These are phyloP conservation scores for Novymonas esmeraldas DNA, from an alignment of 208 protist genomes.

Conservation along the genomic window DNA sequence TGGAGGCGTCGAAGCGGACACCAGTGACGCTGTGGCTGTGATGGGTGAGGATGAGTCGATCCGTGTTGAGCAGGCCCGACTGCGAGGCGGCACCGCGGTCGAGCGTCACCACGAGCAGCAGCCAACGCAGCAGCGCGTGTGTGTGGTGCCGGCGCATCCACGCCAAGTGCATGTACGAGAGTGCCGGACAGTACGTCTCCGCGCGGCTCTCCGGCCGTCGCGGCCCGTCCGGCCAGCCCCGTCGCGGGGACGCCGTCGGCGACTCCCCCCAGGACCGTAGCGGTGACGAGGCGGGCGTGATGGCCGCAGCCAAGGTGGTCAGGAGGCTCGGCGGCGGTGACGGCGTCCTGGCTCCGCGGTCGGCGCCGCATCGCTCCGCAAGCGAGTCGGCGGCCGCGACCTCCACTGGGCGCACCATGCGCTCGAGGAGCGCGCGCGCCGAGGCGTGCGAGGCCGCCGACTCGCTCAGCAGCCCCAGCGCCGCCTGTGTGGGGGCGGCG, in stretches of 20 bases:
- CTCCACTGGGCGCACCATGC: slow-evolving; percentile 16
- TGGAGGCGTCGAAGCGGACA: slow-evolving; percentile 74
- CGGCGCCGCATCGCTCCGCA: background rate
- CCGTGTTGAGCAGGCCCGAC: slow-evolving; percentile 28
- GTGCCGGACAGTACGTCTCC: slow-evolving; percentile 27
- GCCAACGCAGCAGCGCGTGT: slow-evolving; percentile 50
- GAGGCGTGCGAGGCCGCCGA: slow-evolving; percentile 6
- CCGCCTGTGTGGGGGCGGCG: slow-evolving; percentile 16
- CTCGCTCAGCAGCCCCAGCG: slow-evolving; percentile 12
- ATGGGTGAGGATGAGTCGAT: slow-evolving; percentile 76
- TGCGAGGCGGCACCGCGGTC: slow-evolving; percentile 15
- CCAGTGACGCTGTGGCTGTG: slow-evolving; percentile 49
- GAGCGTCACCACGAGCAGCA: slow-evolving; percentile 51
- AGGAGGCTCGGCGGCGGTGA: background rate
- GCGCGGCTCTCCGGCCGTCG: background rate
- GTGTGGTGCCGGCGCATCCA: slow-evolving; percentile 86
- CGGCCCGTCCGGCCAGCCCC: background rate
- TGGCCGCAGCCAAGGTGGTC: background rate
- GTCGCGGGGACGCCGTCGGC: background rate
- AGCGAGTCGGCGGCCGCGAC: slow-evolving; percentile 1
- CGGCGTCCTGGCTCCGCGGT: background rate
- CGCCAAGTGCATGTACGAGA: slow-evolving; percentile 53
- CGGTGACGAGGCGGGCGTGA: background rate
- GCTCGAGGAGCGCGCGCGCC: slow-evolving; percentile 18
- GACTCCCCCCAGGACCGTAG: background rate